Base-by-base conservation (phyloP, 2,329 filamentous ascomycete species). In the Bipolaris sorokiniana region DNA sequence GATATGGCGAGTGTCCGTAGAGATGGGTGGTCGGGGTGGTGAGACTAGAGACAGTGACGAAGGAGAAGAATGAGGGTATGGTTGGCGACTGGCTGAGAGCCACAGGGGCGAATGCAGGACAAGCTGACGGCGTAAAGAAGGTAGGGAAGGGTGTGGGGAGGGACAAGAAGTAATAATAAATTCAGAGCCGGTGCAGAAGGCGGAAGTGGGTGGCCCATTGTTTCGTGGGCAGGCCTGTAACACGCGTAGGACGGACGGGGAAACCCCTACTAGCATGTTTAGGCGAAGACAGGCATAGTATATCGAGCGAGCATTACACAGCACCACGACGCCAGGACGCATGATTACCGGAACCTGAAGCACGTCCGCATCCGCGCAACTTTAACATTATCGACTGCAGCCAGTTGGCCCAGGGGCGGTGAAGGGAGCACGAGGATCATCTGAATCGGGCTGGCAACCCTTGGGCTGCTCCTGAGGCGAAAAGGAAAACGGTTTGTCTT, bases 241-340 rank as follows among this genome's bases (percentile, higher is more conserved):
- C 51, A 71, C 65, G 68, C 72, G 69, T 71, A 67, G 63, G 59
- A 70, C 68, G 58, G 66, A 68, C 63, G 59, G 58, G 68, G 67
- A 63, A 46, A 48, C 52, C 67, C 61, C 58, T 58, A 53, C 58
- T 62, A 62, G 62, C 57, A 67, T 66, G 63, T 64, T 66, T 42
- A 64, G 71, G 71, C 67, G 63, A 58, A 62, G 65, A 64, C 69
- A 72, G 61, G 68, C 68, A 72, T 72, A n/a, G n/a, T n/a, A 55
- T 53, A 51, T 68, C 38, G 38, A 31, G 36, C 52, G 65, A 69
- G 59, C 61, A 67, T 64, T 60, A 62, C 62, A 62, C 57, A 63
- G 70, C 65, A 68, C 71, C 51, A 72, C 66, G 41, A 47, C 40
- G 59, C 56, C 45, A 41, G 53, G 55, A 56, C 51, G 58, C 67